These are phyloP conservation scores for Ascomycota sp. DNA, from an alignment of 2,329 filamentous ascomycete genomes.

Conservation along the genomic window DNA sequence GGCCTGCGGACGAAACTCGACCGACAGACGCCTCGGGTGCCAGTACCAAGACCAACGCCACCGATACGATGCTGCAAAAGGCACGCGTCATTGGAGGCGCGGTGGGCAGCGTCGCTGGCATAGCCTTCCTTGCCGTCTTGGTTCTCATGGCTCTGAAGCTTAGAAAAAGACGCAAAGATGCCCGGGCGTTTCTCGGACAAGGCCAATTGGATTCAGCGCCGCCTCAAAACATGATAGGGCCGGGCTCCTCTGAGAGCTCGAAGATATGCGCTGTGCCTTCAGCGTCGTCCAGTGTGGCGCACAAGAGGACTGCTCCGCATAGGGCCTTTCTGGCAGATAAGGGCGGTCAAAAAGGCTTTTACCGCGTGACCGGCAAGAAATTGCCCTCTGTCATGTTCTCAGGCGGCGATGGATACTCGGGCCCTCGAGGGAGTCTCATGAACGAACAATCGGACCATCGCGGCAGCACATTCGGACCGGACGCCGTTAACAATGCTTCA, in stretches of 20 bases:
- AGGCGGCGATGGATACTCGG: conserved; percentile 43
- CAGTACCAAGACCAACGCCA: conserved; percentile 5
- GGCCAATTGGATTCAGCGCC: conserved; percentile 10
- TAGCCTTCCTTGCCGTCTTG: conserved; percentile 33
- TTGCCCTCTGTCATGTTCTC: conserved; percentile 39
- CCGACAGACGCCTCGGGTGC: conserved; percentile 4
- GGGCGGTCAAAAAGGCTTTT: conserved; percentile 35
- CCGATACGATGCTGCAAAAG: conserved; percentile 11
- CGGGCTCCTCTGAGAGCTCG: conserved; percentile 17
- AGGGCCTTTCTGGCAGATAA: conserved; percentile 8
- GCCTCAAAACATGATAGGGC: conserved; percentile 2
- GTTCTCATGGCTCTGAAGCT: conserved; percentile 32
- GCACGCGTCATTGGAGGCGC: conserved; percentile 32
- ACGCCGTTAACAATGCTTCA: conserved; percentile 12
- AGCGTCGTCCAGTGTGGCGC: conserved; percentile 24
- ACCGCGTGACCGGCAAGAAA: conserved; percentile 44
- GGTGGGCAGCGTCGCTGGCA: conserved; percentile 35
- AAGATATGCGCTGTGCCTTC: conserved; percentile 26
- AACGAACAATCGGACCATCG: conserved; percentile 32
- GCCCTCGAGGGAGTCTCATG: conserved; percentile 21
- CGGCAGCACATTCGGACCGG: conserved; percentile 29
- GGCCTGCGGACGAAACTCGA: conserved; percentile 1
- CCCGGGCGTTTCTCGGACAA: conserved; percentile 22
- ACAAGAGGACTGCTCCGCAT: conserved; percentile 12
- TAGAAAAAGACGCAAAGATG: conserved; percentile 31